Base-by-base conservation (phyloP, 2,329 filamentous ascomycete species). In the Colletotrichum acutatum region DNA sequence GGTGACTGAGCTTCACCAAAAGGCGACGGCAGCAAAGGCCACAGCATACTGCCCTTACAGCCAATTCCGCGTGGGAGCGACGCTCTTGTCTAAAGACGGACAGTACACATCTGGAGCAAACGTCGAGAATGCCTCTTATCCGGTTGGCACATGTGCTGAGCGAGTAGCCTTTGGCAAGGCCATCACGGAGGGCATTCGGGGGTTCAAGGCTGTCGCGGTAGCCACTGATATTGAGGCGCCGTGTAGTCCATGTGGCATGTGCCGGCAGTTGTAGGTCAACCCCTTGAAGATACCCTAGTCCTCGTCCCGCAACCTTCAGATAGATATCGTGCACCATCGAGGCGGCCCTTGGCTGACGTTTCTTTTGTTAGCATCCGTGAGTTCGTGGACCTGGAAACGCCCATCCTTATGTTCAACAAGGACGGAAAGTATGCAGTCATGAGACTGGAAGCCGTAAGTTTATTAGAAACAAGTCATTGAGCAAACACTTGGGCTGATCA, bases 91-190 rank as follows among this genome's bases (percentile, higher is more conserved):
- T 49, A 79, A 82, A 12, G 83, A 86, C 34, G 89, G 87, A 3
- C 82, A 84, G 70, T 90, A 87, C 76, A 87, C 95, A 70, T 86
- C 89, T 58, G 97, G 97, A 67, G 95, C 94, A 75, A 98, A 98
- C 80, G 91, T 98, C 74, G 97, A 99, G 85, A 98, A 98, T 81
- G 95, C 95, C 1, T 87, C 93, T 32, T 98, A 97, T 81, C 96
- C 97, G 0, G 95, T 98, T 6, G 95, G 95, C n/a, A 97, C 94
- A 3, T 98, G 97, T 82, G 97, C 97, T 16, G 97, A 99, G 88
- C 88, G 96, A 71, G 94, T 96, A n/a, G 95, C 94, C 1, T 88
- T 98, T 76, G 93, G 90, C 8, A 95, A 91, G 52, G 96, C 96
- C 26, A 90, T 98, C 5, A 89, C 90, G 7, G 84, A 84, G 64